Evolutionary conservation across 768 basidiomycete species (phyloP).

Genomic region (Pholiota microspora): DNA sequence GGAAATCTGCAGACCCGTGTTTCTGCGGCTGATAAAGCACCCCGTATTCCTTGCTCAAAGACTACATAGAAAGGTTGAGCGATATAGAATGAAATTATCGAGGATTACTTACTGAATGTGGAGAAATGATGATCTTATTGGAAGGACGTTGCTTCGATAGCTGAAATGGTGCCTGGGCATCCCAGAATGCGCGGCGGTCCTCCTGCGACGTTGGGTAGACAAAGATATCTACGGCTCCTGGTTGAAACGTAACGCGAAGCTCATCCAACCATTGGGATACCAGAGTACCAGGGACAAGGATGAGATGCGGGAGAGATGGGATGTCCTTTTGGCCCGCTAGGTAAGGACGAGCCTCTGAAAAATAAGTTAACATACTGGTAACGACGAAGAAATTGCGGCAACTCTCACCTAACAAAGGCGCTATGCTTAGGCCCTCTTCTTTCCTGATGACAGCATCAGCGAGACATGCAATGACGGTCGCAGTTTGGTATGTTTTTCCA

Average conservation of each 20-base stretch:
- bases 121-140: constrained; percentile 19
- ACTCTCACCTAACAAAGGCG: constrained; percentile 6
- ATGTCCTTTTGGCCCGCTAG: constrained; percentile 2
- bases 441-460: constrained; percentile 5
- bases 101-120: constrained; percentile 22
- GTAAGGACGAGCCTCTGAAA: constrained; percentile 1
- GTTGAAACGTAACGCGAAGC: constrained; percentile 13
- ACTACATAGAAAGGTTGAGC: constrained; percentile 9
- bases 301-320: constrained; percentile 18
- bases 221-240: constrained; percentile 22
- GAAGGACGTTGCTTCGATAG: constrained; percentile 4
- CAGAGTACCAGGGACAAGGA: constrained; percentile 25
- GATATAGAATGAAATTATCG: neutral
- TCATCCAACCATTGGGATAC: constrained; percentile 22
- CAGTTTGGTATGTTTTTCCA: constrained; percentile 27
- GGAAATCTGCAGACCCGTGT: neutral
- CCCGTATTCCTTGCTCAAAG: constrained; percentile 14
- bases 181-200: constrained; percentile 20
- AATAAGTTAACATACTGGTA: neutral
- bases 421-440: neutral
- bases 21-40: neutral
- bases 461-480: constrained; percentile 19
- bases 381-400: neutral
- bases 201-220: constrained; percentile 16
- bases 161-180: constrained; percentile 6